Percentiles rank a stretch among this genome's conserved stretches.
phyloP scores from a whole-genome alignment of 2,329 filamentous ascomycete species.

The Cladosporium sp. region DNA sequence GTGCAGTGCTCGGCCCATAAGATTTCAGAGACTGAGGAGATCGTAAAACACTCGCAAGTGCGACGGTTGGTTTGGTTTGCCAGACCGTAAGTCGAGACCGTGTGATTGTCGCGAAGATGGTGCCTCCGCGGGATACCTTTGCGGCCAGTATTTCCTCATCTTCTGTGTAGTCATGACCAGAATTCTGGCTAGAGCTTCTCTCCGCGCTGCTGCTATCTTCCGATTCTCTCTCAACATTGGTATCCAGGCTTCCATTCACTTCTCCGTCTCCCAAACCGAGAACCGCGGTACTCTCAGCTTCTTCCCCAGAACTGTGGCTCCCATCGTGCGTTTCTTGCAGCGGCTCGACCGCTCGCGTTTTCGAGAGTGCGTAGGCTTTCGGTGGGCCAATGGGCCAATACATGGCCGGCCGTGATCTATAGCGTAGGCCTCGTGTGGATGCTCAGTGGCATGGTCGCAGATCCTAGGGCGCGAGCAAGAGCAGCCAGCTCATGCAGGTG shows the following conservation, averaged over 20 bases:
- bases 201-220: neutral
- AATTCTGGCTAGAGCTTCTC: neutral
- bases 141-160: constrained; percentile 60
- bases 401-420: constrained; percentile 50
- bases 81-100: constrained; percentile 82
- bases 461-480: neutral
- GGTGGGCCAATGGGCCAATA: constrained; percentile 89
- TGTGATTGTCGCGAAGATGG: constrained; percentile 84
- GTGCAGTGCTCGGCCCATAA: constrained; percentile 79
- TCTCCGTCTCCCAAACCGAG: constrained; percentile 7
- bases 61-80: constrained; percentile 90
- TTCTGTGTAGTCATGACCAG: constrained; percentile 11
- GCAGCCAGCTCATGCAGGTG: neutral
- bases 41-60: constrained; percentile 78
- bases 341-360: constrained; percentile 50
- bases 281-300: neutral
- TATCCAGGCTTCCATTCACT: neutral
- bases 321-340: constrained; percentile 58
- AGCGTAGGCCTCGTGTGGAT: neutral
- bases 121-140: constrained; percentile 71
- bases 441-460: constrained; percentile 5
- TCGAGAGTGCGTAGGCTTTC: constrained; percentile 74
- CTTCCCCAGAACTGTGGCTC: constrained; percentile 13
- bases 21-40: constrained; percentile 72
- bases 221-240: neutral